Evolutionary conservation across 805 yeast genomes (phyloP).

Genomic region (Cyberlindnera meyerae): DNA sequence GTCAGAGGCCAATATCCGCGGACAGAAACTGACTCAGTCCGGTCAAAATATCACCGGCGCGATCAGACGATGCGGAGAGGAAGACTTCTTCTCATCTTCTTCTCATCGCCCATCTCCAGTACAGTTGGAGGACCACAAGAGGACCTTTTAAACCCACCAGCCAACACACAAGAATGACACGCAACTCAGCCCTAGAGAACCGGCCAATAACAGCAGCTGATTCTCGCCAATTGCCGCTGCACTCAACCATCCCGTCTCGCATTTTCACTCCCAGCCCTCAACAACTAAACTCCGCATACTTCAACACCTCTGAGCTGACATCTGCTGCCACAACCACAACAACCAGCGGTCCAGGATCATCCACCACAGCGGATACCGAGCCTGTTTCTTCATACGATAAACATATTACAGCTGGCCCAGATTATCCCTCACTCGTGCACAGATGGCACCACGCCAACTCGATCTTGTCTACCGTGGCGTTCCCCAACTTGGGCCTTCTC

Average conservation of each 20-base stretch:
- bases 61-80: too few relatives aligned
- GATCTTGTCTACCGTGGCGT: conserved; percentile 64
- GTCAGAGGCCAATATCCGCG: too few relatives aligned
- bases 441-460: conserved; percentile 73
- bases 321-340: too few relatives aligned
- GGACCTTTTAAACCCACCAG: too few relatives aligned
- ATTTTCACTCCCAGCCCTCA: conserved; percentile 16
- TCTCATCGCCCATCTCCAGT: too few relatives aligned
- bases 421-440: conserved; percentile 43
- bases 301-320: background rate
- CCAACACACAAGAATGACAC: conserved; percentile 5
- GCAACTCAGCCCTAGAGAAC: conserved; percentile 17
- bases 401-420: background rate
- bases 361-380: background rate
- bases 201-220: conserved; percentile 16
- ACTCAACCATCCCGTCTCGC: conserved; percentile 17
- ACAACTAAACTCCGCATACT: background rate
- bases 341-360: too few relatives aligned
- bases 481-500: conserved; percentile 51
- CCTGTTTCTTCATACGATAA: background rate
- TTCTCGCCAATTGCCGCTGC: conserved; percentile 13
- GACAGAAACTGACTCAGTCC: too few relatives aligned
- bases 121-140: too few relatives aligned
- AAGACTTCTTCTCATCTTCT: too few relatives aligned
- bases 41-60: too few relatives aligned